phyloP scores from a whole-genome alignment of 305 asterid species.

The Fraxinus sp. region DNA sequence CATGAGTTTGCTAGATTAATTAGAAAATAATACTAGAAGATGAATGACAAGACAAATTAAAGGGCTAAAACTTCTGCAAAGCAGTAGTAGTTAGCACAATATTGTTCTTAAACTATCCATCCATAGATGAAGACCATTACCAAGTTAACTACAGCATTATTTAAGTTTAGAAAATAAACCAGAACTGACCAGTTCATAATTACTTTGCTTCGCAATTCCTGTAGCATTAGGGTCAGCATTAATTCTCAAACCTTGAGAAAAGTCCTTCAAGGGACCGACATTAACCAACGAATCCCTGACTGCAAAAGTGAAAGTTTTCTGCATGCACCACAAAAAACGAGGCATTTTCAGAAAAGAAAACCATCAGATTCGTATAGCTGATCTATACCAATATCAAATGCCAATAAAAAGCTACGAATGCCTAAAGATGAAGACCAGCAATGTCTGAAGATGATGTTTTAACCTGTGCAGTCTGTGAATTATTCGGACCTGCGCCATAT shows the following conservation, averaged over 20 bases:
- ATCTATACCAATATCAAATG: conserved; percentile 12
- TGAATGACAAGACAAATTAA: conserved; percentile 6
- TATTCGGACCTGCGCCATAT: conserved; percentile 70
- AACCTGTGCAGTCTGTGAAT: conserved; percentile 83
- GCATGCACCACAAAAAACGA: conserved; percentile 36
- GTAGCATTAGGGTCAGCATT: conserved; percentile 83
- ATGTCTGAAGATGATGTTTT: conserved; percentile 30
- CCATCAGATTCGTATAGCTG: not conserved
- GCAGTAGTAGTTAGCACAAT: conserved; percentile 22
- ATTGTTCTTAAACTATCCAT: conserved; percentile 9
- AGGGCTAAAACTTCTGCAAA: conserved; percentile 10
- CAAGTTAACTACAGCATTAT: conserved; percentile 15
- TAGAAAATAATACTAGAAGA: conserved; percentile 9
- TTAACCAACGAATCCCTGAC: conserved; percentile 91
- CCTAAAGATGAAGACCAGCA: conserved; percentile 22
- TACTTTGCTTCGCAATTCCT: conserved; percentile 89
- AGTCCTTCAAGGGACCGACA: conserved; percentile 92
- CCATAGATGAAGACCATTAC: conserved; percentile 19
- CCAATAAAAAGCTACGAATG: conserved; percentile 17
- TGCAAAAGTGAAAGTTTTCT: conserved; percentile 86
- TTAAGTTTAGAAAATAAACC: conserved; percentile 13
- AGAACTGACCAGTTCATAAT: conserved; percentile 84
- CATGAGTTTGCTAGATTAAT: not conserved
- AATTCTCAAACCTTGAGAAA: conserved; percentile 81
- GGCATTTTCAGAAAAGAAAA: conserved; percentile 25